Conservation (phyloP, 2,329 filamentous ascomycete species). For the Alternaria consortialis region DNA sequence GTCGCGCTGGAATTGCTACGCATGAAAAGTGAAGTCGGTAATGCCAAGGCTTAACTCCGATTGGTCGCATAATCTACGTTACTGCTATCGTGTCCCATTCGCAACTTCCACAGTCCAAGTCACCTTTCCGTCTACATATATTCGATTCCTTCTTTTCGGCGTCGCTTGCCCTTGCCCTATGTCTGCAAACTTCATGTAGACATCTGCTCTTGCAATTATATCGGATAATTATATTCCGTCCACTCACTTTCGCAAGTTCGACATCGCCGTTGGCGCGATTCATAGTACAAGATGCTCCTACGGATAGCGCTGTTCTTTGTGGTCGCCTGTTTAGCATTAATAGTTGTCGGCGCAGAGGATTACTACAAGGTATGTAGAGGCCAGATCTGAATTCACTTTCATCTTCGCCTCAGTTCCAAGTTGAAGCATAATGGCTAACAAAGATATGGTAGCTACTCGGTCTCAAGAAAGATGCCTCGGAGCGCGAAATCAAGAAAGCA, state of each 20-base stretch:
- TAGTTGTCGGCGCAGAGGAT: conserved; percentile 67
- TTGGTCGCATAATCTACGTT: conserved; percentile 34
- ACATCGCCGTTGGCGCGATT: conserved; percentile 28
- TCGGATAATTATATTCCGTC: conserved; percentile 28
- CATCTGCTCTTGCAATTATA: conserved; percentile 14
- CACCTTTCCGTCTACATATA: conserved; percentile 1
- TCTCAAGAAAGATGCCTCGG: conserved; percentile 78
- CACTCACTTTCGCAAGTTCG: conserved; percentile 26
- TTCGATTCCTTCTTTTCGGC: conserved; percentile 10
- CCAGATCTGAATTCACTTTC: not conserved
- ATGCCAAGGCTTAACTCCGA: conserved; percentile 41
- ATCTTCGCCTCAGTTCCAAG: conserved; percentile 4
- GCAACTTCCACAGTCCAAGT: conserved; percentile 19
- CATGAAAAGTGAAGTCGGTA: conserved; percentile 33
- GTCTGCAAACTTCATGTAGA: conserved; percentile 25
- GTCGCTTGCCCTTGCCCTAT: conserved; percentile 6
- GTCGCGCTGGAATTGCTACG: conserved; percentile 12
- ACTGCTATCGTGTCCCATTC: conserved; percentile 39
- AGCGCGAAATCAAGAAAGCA: conserved; percentile 90
- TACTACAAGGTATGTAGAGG: conserved; percentile 74
- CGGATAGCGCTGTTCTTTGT: conserved; percentile 55
- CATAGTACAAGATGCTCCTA: conserved; percentile 52
- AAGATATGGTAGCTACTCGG: conserved; percentile 72
- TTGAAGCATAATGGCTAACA: conserved; percentile 23
- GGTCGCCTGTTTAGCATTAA: conserved; percentile 54